Conservation (phyloP, 768 basidiomycete genomes). For the Pleurotus ostreatus region DNA sequence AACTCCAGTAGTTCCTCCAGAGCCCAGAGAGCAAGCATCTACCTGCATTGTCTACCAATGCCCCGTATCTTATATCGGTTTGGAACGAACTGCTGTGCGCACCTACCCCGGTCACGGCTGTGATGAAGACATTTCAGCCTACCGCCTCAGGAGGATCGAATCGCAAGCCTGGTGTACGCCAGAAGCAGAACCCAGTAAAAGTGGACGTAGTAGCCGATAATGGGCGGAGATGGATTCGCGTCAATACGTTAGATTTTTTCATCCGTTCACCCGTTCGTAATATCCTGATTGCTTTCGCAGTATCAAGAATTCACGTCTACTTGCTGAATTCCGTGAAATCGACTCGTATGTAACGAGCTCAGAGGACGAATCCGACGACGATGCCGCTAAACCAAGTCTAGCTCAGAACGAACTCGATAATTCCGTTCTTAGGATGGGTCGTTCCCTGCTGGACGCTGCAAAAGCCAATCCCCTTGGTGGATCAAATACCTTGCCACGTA, state of each 20-base stretch:
- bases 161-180: slow-evolving; percentile 16
- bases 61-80: slow-evolving; percentile 75
- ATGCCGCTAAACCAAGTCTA: slow-evolving; percentile 34
- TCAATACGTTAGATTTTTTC: slow-evolving; percentile 70
- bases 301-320: slow-evolving; percentile 70
- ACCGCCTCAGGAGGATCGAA: slow-evolving; percentile 13
- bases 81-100: slow-evolving; percentile 76
- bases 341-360: slow-evolving; percentile 75
- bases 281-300: slow-evolving; percentile 29
- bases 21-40: slow-evolving; percentile 38
- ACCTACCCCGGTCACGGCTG: slow-evolving; percentile 47
- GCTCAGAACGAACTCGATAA: slow-evolving; percentile 61
- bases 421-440: slow-evolving; percentile 67
- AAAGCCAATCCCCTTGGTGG: slow-evolving; percentile 47
- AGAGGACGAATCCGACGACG: slow-evolving; percentile 46
- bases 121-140: slow-evolving; percentile 51
- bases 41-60: slow-evolving; percentile 66
- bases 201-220: slow-evolving; percentile 79
- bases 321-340: slow-evolving; percentile 79
- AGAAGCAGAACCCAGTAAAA: slow-evolving; percentile 46
- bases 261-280: not conserved
- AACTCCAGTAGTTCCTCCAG: slow-evolving; percentile 59
- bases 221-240: slow-evolving; percentile 75
- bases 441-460: slow-evolving; percentile 63
- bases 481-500: slow-evolving; percentile 32